Evolutionary conservation across 345 rosid genomes (phyloP), one percentile per base, ranked within the genome.

Genomic region (Ceriops decandra): DNA sequence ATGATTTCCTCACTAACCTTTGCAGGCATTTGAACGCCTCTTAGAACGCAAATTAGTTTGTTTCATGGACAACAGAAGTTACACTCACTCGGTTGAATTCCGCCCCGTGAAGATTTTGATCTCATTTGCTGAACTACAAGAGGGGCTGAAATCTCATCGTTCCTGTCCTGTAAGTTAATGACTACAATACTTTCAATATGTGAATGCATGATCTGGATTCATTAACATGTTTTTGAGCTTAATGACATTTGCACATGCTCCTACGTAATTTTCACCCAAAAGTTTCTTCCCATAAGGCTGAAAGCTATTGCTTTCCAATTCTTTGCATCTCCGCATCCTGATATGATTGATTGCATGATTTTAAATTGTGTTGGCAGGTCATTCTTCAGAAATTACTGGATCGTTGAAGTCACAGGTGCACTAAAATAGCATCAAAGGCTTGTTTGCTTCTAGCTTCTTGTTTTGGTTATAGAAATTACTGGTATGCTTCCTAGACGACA

Each of bases 11-110:
- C 58, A 63, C 67, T 32, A 68, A 70, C 58, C 75, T 71, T 56
- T 80, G 65, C 84, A 93, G 97, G 97, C 91, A 77, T 93, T 91
- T 83, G 95, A 93, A 76, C 90, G 84, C 74, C 86, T 91, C 68
- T 68, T 86, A 66, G 88, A 89, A 47, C 83, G 88, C 13, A 88
- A 86, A 57, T 62, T 89, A 57, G 78, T 91, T 70, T 73, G 91
- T 80, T 91, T 85, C 64, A 26, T 73, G 26, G 96, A 89, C 84
- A 86, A 68, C 73, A 82, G 88, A 83, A 87, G 85, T 51, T 80
- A 80, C 22, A 76, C 69, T 75, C 98, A 89, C 75, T 82, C 89
- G 52, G 73, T 84, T 52, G 97, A 93, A 71, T 86, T 82, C 76
- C 92, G 91, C 57, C 82, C 80, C 1, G 86, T 85, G 66, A 93